Base-by-base conservation (phyloP, 1,284 basidiomycete genomes). In the Rhodotorula sp. region DNA sequence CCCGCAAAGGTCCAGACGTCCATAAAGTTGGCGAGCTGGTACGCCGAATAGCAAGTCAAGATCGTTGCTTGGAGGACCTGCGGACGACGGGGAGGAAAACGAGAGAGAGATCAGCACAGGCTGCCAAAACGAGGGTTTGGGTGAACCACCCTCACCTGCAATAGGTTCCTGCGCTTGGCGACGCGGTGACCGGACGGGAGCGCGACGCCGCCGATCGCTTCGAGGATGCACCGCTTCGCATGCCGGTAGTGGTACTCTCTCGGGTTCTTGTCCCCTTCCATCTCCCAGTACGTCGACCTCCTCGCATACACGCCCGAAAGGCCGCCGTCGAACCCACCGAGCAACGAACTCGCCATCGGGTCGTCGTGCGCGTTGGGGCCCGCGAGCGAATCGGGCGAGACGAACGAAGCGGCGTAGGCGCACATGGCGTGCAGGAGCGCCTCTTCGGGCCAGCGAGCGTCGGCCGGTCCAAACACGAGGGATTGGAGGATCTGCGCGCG, bases 391-490 rank as follows among this genome's bases (percentile, higher is more conserved):
- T 72, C 69, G 0, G 49, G 58, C 30, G 65, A 61, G 33, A 75
- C 72, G 54, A 49, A 64, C 45, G 60, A 42, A 6, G 61, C 56
- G 15, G 48, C 70, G 56, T 67, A 73, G 6, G 69, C 74, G 62
- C 69, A 71, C 45, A 75, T 69, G 29, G 74, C 67, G 42, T 75
- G 74, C n/a, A 73, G 45, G 46, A 75, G 54, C 33, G 67, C 72
- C 45, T 69, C 68, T 26, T 74, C 66, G 12, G 72, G 72, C 67
- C 72, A 75, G n/a, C 54, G 30, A 0, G 60, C 8, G 49, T 66
- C 66, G 24, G 59, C 60, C 4, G 73, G 73, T 1, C 64, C 54
- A 29, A 65, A 55, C 17, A 58, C 51, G 22, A 75, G 49, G 20
- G 64, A 26, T 1, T 54, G 46, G 53, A 75, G 48, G 30, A 75